phyloP scores from a whole-genome alignment of 75 land plant species.

The Pseudotsuga menziesii region DNA sequence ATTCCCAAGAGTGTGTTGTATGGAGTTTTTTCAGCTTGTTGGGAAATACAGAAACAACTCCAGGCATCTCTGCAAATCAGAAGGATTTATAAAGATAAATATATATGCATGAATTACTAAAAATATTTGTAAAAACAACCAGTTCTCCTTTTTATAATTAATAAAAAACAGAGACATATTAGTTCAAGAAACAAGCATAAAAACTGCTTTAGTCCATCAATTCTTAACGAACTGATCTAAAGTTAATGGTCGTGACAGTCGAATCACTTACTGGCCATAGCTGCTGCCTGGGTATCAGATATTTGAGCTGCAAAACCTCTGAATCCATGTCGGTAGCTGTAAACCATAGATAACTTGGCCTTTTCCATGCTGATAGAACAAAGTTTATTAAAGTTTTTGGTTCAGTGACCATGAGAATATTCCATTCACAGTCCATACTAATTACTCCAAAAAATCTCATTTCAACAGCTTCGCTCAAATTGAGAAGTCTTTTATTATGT shows the following conservation, averaged over 20 bases:
- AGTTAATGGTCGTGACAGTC: not conserved
- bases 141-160: not conserved
- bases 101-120: not conserved
- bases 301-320: constrained; percentile 79
- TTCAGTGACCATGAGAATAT: not conserved
- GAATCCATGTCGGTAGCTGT: constrained; percentile 76
- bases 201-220: not conserved
- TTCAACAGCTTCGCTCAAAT: not conserved
- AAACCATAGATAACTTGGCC: constrained; percentile 60
- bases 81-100: not conserved
- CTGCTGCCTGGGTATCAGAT: constrained; percentile 39
- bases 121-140: not conserved
- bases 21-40: constrained; percentile 55
- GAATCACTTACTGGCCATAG: constrained; percentile 31
- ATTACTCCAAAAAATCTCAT: not conserved
- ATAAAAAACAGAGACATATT: not conserved
- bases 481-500: not conserved
- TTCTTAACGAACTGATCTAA: not conserved
- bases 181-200: not conserved
- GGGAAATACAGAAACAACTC: constrained; percentile 82
- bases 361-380: constrained; percentile 35
- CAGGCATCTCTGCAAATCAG: constrained; percentile 65
- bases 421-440: not conserved
- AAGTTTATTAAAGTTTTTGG: not conserved
- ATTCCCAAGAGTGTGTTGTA: constrained; percentile 93